Base-by-base conservation (phyloP, 2,329 filamentous ascomycete species). In the Drechslerella coelobrocha region DNA sequence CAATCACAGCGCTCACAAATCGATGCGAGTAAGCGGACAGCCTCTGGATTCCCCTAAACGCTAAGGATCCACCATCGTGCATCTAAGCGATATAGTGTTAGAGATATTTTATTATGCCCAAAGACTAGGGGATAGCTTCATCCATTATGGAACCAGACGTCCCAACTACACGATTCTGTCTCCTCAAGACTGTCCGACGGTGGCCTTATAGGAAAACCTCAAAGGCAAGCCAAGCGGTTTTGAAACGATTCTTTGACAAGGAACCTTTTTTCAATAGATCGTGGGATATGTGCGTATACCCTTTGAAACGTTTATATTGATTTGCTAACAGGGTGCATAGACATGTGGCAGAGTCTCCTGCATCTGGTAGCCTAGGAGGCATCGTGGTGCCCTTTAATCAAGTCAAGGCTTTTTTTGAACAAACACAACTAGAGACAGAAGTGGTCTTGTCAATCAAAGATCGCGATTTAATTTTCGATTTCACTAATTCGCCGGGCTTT, bases 221-320 rank as follows among this genome's bases (percentile, higher is more conserved):
- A n/a, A 73, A 61, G 39, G 71, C 74, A 6, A 72, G 74, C 34
- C 74, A 73, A 29, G 65, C 72, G 37, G 73, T 73, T 47, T 47
- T 76, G 41, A 68, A 68, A 34, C 66, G 73, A 9, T 75, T 74
- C 59, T 76, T 76, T 55, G 75, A 75, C 53, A 71, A 66, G 17
- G 56, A 71, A 17, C 73, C 72, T 3, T 74, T 76, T 59, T 74
- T 74, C 59, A 57, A 71, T 29, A 68, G 59, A 24, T 43, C 55
- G 12, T 76, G 74, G 74, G 74, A 75, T 34, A 63, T 76, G 73
- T 75, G 47, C 7, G 68, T 69, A 19, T 17, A 51, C 29, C 34
- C 26, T 5, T n/a, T 7, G 34, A 23, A 14, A n/a, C 23, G 17
- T 10, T 48, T 12, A 50, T 23, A 12, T 29, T 14, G 24, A 45